phyloP scores from a whole-genome alignment of 2,329 filamentous ascomycete genomes.

The Xylariales sp. region DNA sequence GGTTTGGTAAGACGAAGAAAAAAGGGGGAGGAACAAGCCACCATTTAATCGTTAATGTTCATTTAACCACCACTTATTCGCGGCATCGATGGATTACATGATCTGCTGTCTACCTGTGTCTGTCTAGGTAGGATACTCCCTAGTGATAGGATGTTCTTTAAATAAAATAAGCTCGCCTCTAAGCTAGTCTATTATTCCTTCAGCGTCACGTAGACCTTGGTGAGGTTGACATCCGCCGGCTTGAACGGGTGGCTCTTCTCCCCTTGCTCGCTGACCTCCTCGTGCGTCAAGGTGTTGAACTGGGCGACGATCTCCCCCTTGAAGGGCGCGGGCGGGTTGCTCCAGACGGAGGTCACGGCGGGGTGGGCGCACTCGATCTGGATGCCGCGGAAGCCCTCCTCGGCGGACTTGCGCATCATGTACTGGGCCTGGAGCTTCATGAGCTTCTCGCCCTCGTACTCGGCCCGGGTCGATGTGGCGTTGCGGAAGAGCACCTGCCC shows the following conservation, averaged over 20 bases:
- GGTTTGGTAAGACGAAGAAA: too few relatives aligned
- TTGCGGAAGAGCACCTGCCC: conserved; percentile 21
- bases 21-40: too few relatives aligned
- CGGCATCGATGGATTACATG: too few relatives aligned
- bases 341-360: conserved; percentile 20
- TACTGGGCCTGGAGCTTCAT: conserved; percentile 18
- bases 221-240: conserved; percentile 8
- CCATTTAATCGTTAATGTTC: too few relatives aligned
- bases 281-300: conserved; percentile 9
- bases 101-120: too few relatives aligned
- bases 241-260: conserved; percentile 7
- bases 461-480: conserved; percentile 19
- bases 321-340: conserved; percentile 19
- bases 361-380: conserved; percentile 19
- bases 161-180: too few relatives aligned
- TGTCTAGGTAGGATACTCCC: too few relatives aligned
- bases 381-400: conserved; percentile 17
- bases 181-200: conserved; percentile 3
- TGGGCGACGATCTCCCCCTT: conserved; percentile 8
- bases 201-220: conserved; percentile 12
- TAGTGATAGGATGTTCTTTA: too few relatives aligned
- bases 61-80: too few relatives aligned
- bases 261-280: conserved; percentile 10
- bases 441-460: conserved; percentile 20
- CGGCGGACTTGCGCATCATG: conserved; percentile 16